These are phyloP conservation scores for Aegilops speltoides DNA, from an alignment of 176 grass and related monocot genomes.

Conservation along the genomic window DNA sequence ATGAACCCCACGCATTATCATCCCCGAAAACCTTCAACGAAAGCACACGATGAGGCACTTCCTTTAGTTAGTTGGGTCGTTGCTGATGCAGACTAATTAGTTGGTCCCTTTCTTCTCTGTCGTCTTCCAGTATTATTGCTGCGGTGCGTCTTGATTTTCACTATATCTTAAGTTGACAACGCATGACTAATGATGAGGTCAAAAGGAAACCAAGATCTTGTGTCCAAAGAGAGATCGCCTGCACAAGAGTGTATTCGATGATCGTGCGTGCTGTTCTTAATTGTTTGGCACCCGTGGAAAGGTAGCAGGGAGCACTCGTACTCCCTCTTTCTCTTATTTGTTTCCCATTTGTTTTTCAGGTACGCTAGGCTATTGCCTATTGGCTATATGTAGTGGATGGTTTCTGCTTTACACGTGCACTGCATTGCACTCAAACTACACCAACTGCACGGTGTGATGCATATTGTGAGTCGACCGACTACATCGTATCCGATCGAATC, in stretches of 20 bases:
- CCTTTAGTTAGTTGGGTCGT: neutral
- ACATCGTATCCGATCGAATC: neutral
- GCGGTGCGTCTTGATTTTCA: neutral
- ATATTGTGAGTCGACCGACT: neutral
- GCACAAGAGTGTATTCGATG: neutral
- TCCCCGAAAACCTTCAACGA: neutral
- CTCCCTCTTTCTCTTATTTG: neutral
- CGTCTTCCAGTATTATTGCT: neutral
- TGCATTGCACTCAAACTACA: neutral
- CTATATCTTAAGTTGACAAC: neutral
- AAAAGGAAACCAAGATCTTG: neutral
- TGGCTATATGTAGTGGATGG: neutral
- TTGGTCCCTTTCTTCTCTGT: neutral
- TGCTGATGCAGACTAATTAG: neutral
- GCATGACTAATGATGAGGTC: neutral
- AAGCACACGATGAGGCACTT: neutral
- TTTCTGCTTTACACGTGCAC: constrained; percentile 20
- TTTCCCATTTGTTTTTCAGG: neutral
- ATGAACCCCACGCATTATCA: neutral
- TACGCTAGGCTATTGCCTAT: neutral
- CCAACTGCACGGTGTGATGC: neutral
- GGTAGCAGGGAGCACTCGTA: neutral
- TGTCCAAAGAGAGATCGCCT: neutral
- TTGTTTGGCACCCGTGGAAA: constrained; percentile 21
- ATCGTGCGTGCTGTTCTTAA: neutral